Conservation (phyloP, 306 rosid species). For the Chamaecrista fasciculata region DNA sequence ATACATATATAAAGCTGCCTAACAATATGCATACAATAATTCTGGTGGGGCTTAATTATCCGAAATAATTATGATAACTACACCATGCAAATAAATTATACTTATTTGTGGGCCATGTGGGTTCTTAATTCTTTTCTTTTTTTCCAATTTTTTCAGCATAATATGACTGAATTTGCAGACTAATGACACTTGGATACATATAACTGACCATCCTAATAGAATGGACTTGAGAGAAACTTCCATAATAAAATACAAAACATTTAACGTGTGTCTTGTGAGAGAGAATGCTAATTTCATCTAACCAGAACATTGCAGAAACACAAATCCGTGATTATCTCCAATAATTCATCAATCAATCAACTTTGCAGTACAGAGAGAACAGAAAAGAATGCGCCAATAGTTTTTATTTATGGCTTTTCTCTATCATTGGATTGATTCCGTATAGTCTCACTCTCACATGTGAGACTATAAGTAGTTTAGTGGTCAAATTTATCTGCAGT, state of each 20-base stretch:
- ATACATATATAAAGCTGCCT: background rate
- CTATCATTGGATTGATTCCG: background rate
- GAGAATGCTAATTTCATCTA: background rate
- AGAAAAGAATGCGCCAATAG: background rate
- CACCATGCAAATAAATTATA: background rate
- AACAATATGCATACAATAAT: background rate
- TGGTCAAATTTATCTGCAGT: slow-evolving; percentile 13
- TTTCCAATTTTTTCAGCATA: background rate
- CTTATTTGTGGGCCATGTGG: too few relatives aligned
- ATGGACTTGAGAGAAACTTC: background rate
- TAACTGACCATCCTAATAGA: background rate
- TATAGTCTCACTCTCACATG: too few relatives aligned
- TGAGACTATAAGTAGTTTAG: slow-evolving; percentile 21
- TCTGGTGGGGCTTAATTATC: background rate
- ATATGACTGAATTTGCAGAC: background rate
- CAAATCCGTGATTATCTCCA: background rate
- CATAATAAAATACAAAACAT: background rate
- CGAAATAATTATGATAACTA: background rate
- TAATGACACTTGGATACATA: background rate
- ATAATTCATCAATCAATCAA: background rate
- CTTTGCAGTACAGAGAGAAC: slow-evolving; percentile 3
- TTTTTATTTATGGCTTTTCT: slow-evolving; percentile 2
- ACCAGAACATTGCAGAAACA: background rate
- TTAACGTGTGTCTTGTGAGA: background rate
- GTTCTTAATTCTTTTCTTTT: too few relatives aligned